These are phyloP conservation scores for Trichoderma pleuroti DNA, from an alignment of 2,329 filamentous ascomycete species.

Conservation along the genomic window DNA sequence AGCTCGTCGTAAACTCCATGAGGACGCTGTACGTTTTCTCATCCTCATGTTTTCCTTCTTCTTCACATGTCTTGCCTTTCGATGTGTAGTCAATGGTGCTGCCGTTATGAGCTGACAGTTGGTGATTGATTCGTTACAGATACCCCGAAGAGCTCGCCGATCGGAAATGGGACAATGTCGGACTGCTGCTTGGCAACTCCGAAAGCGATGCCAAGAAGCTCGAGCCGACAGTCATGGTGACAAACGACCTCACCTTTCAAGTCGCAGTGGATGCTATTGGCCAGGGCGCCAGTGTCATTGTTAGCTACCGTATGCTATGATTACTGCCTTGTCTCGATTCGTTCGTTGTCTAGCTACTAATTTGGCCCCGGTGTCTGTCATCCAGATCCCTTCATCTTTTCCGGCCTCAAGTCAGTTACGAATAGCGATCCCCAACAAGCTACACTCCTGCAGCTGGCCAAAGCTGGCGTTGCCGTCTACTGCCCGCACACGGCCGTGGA, in stretches of 20 bases:
- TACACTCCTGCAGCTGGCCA: slow-evolving; percentile 75
- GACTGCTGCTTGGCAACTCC: slow-evolving; percentile 61
- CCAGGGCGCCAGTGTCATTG: slow-evolving; percentile 70
- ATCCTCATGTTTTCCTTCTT: background rate
- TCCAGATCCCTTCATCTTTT: slow-evolving; percentile 92
- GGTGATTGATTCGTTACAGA: slow-evolving; percentile 41
- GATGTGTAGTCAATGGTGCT: background rate
- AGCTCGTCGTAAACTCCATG: slow-evolving; percentile 73
- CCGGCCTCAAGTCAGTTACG: slow-evolving; percentile 83
- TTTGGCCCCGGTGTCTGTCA: background rate
- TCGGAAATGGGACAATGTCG: slow-evolving; percentile 94
- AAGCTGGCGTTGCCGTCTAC: slow-evolving; percentile 90
- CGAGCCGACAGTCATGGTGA: slow-evolving; percentile 50
- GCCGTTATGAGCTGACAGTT: background rate
- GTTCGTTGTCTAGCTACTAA: background rate
- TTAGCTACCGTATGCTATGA: slow-evolving; percentile 71
- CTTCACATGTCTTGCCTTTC: background rate
- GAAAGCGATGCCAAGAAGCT: slow-evolving; percentile 29
- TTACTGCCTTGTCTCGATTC: background rate
- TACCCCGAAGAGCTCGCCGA: slow-evolving; percentile 90
- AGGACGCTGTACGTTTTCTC: slow-evolving; percentile 63
- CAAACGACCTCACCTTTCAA: slow-evolving; percentile 84
- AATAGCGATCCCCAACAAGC: slow-evolving; percentile 81
- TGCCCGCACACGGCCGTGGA: slow-evolving; percentile 94
- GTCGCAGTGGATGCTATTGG: slow-evolving; percentile 88